Conservation (phyloP, 1,284 basidiomycete genomes). For the Trametes hirsuta region DNA sequence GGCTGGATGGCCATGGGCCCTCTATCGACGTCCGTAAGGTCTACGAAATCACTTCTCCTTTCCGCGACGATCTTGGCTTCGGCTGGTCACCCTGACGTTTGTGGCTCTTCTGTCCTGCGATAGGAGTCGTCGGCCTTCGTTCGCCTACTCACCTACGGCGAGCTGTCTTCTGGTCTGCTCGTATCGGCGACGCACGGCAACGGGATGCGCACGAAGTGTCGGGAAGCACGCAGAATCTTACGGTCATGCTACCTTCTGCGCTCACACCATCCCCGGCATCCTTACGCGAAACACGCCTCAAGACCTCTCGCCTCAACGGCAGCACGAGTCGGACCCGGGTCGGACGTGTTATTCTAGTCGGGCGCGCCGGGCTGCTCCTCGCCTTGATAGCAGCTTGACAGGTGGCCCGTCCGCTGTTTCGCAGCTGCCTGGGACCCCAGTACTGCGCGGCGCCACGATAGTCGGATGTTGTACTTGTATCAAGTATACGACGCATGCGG, state of each 20-base stretch:
- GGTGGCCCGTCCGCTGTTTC: background rate
- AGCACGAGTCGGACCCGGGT: constrained; percentile 6
- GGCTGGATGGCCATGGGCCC: background rate
- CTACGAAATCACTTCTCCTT: background rate
- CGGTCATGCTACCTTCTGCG: background rate
- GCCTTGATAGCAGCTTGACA: background rate
- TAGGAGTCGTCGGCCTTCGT: background rate
- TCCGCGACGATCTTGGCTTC: too few species aligned
- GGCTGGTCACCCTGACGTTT: too few species aligned
- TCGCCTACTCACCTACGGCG: too few species aligned
- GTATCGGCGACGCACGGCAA: background rate
- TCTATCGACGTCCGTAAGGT: background rate
- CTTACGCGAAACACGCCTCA: background rate
- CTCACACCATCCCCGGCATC: background rate
- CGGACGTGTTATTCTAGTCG: constrained; percentile 5
- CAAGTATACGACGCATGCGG: background rate
- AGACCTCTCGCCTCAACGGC: background rate
- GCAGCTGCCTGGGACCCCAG: background rate
- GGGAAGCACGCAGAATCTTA: background rate
- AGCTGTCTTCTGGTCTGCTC: too few species aligned
- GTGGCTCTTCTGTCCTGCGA: background rate
- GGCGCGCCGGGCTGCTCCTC: constrained; percentile 9
- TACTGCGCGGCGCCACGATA: background rate
- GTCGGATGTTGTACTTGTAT: background rate
- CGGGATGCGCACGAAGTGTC: background rate